A percentile compares a stretch with the other conserved stretches of the same genome.
phyloP scores from a whole-genome alignment of 192 early-diverging fungal genomes.

The Cladochytrium replicatum region DNA sequence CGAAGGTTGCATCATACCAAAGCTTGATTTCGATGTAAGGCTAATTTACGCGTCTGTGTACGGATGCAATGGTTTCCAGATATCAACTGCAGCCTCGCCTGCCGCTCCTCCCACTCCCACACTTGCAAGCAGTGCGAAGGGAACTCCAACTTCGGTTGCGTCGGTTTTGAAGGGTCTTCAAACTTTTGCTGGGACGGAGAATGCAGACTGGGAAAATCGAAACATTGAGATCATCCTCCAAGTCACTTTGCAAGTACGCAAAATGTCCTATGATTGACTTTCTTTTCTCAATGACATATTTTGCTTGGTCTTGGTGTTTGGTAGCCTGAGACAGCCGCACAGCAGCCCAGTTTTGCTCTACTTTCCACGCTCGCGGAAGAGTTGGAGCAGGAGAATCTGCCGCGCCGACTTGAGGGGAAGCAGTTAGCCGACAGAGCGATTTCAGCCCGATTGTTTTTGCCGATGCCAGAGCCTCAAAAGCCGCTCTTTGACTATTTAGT shows the following conservation, averaged over 20 bases:
- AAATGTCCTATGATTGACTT: constrained; percentile 1
- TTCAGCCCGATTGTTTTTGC: constrained; percentile 24
- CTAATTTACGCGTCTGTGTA: too few species aligned
- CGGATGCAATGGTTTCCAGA: too few species aligned
- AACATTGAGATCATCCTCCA: constrained; percentile 65
- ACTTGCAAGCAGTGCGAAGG: constrained; percentile 10
- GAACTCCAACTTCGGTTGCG: constrained; percentile 10
- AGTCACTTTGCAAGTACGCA: constrained; percentile 62
- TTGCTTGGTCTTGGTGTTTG: not conserved
- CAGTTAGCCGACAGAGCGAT: constrained; percentile 16
- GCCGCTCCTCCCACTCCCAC: constrained; percentile 1
- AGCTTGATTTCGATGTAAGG: too few species aligned
- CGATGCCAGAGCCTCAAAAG: constrained; percentile 8
- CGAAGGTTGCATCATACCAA: constrained; percentile 1
- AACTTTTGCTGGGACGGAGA: constrained; percentile 15
- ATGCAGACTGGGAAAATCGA: constrained; percentile 77
- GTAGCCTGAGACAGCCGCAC: not conserved
- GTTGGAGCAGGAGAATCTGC: constrained; percentile 10
- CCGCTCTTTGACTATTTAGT: constrained; percentile 32
- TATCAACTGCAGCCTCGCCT: too few species aligned
- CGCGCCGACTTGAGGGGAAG: constrained; percentile 10
- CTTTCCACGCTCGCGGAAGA: constrained; percentile 16
- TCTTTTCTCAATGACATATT: not conserved
- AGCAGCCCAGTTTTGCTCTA: constrained; percentile 6
- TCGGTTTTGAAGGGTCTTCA: not conserved